These are phyloP conservation scores for Datisca glomerata DNA, from an alignment of 306 rosid species.

Conservation along the genomic window DNA sequence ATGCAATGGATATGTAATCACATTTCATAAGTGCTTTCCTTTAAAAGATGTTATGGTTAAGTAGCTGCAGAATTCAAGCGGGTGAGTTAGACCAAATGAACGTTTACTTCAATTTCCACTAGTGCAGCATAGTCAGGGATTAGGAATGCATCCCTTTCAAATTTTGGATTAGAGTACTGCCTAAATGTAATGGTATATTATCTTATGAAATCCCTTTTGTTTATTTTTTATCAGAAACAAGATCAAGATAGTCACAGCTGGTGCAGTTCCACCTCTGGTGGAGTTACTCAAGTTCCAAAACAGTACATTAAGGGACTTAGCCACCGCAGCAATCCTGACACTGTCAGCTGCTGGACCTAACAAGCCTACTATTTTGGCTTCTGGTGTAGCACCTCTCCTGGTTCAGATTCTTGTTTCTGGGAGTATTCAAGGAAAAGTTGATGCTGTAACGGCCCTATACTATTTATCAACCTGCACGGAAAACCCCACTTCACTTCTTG, in stretches of 20 bases:
- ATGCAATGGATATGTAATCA: too few species aligned
- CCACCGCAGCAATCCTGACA: slow-evolving; percentile 78
- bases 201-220: slow-evolving; percentile 7
- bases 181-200: too few species aligned
- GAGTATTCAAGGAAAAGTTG: slow-evolving; percentile 77
- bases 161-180: too few species aligned
- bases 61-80: too few species aligned
- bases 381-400: slow-evolving; percentile 81
- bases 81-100: too few species aligned
- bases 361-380: slow-evolving; percentile 57
- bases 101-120: too few species aligned
- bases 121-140: too few species aligned
- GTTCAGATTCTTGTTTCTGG: slow-evolving; percentile 77
- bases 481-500: slow-evolving; percentile 39
- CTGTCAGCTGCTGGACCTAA: slow-evolving; percentile 72
- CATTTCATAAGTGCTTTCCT: too few species aligned
- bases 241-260: slow-evolving; percentile 65
- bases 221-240: slow-evolving; percentile 55
- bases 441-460: slow-evolving; percentile 69
- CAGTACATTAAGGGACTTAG: slow-evolving; percentile 50
- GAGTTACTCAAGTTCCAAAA: slow-evolving; percentile 64
- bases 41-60: too few species aligned
- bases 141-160: too few species aligned
- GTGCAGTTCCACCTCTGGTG: slow-evolving; percentile 70
- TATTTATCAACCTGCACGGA: slow-evolving; percentile 52